Evolutionary conservation across 164 flowering plant genomes (phyloP), one percentile per base, ranked within the genome.

Genomic region (Echeveria elegans): DNA sequence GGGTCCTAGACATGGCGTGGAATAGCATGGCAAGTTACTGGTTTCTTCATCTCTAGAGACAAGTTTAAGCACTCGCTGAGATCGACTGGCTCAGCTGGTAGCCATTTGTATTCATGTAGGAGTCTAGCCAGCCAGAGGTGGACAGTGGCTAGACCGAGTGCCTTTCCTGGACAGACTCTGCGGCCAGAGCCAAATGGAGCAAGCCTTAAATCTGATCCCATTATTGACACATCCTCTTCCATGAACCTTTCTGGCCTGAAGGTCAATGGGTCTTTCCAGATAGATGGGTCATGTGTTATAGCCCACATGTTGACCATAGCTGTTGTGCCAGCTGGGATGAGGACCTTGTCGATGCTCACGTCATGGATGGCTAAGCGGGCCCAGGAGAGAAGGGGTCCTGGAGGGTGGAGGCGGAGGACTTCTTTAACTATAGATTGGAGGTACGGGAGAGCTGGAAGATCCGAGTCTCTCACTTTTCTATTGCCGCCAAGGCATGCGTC

Each of bases 231-330:
- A 9, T 88, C 88, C 74, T 85, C 86, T 6, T 81, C 83, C 1
- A 83, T 48, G 74, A 88, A 90, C 72, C 94, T 52, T 5, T 85
- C 87, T 0, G 96, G 96, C 66, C 71, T 75, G 65, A 90, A 90
- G n/a, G 67, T 59, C 79, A 64, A 80, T 36, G 96, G 92, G 68
- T 90, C 86, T 34, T 79, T 73, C 96, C 96, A 90, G 6, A 88
- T 78, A 16, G 82, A 56, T 23, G 75, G 77, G 71, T 90, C 89
- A 36, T 90, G 91, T 64, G 93, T 70, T 63, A 90, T 88, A 73
- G 95, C 92, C 97, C 97, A 90, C 97, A 90, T 90, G 78, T 90
- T 90, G 48, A 90, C 97, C 93, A 90, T 87, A 0, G 97, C 97
- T 0, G 88, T 84, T 0, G 97, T 90, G 62, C 92, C 92, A 28